Evolutionary conservation across 164 flowering plant species (phyloP).

Genomic region (Dillenia turbinata): DNA sequence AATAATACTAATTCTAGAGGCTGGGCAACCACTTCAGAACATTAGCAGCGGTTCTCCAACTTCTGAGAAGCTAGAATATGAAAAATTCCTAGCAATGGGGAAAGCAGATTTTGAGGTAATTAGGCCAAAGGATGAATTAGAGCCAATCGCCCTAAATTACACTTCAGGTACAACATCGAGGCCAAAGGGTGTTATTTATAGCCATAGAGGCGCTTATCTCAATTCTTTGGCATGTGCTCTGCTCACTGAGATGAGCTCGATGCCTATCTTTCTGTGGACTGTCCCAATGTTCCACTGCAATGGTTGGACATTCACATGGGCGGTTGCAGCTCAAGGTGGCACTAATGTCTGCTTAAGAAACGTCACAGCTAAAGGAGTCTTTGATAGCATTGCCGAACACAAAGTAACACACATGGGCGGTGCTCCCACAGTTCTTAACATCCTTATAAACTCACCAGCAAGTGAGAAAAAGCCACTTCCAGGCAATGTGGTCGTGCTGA

Average conservation of each 20-base stretch:
- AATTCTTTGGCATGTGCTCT: constrained; percentile 56
- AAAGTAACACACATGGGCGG: constrained; percentile 75
- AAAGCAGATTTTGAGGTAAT: constrained; percentile 32
- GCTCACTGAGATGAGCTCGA: constrained; percentile 42
- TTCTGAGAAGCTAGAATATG: constrained; percentile 22
- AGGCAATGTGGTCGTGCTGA: constrained; percentile 33
- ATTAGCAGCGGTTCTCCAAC: too few relatives aligned
- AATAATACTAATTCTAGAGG: constrained; percentile 30
- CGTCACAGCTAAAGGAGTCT: constrained; percentile 44
- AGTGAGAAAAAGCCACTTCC: constrained; percentile 23
- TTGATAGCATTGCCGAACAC: constrained; percentile 39
- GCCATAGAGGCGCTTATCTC: constrained; percentile 78
- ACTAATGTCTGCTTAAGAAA: constrained; percentile 60
- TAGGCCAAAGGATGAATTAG: constrained; percentile 59
- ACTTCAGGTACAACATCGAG: constrained; percentile 83
- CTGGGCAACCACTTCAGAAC: not conserved
- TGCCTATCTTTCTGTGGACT: constrained; percentile 70
- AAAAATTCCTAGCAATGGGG: constrained; percentile 31
- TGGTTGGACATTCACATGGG: constrained; percentile 84
- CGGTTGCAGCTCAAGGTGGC: constrained; percentile 73
- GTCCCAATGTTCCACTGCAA: constrained; percentile 93
- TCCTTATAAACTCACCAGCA: constrained; percentile 38
- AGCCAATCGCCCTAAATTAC: constrained; percentile 65
- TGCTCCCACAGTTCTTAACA: constrained; percentile 66
- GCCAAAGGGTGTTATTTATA: constrained; percentile 82